Conservation (phyloP, 1,284 basidiomycete species). For the Schizopora paradoxa region DNA sequence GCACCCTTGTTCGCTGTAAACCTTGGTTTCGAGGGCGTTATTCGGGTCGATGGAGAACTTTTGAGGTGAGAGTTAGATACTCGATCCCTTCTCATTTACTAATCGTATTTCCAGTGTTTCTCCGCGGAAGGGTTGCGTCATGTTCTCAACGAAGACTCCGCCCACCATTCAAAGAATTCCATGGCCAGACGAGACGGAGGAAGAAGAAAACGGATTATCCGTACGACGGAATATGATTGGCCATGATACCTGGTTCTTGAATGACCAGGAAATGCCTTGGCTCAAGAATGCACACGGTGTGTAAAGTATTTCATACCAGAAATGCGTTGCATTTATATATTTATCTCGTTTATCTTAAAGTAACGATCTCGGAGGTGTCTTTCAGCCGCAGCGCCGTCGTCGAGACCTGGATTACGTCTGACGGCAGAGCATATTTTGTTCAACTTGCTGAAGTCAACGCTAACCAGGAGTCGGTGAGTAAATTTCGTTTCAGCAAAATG, state of each 20-base stretch:
- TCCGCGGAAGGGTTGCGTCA: conserved; percentile 58
- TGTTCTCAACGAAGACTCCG: conserved; percentile 68
- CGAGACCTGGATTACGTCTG: conserved; percentile 79
- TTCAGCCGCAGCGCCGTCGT: conserved; percentile 53
- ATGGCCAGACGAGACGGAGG: conserved; percentile 54
- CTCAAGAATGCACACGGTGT: conserved; percentile 63
- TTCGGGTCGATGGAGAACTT: conserved; percentile 71
- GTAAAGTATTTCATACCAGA: conserved; percentile 1
- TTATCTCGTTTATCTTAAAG: conserved; percentile 24
- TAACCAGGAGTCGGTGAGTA: conserved; percentile 24
- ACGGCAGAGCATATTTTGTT: conserved; percentile 74
- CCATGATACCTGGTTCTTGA: conserved; percentile 69
- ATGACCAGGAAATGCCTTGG: conserved; percentile 69
- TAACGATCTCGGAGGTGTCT: conserved; percentile 53
- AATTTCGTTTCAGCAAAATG: background rate
- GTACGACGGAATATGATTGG: conserved; percentile 27
- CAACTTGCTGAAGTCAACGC: conserved; percentile 42
- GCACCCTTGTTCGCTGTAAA: conserved; percentile 57
- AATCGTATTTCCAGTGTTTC: conserved; percentile 49
- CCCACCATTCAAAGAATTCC: conserved; percentile 73
- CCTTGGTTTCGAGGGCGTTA: conserved; percentile 76
- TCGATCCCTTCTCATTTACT: conserved; percentile 21
- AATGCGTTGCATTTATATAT: background rate
- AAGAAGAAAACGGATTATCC: conserved; percentile 23
- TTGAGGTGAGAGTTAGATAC: conserved; percentile 45